Conservation (phyloP, 73 alveolate genomes). For the Uronychia setigera region DNA sequence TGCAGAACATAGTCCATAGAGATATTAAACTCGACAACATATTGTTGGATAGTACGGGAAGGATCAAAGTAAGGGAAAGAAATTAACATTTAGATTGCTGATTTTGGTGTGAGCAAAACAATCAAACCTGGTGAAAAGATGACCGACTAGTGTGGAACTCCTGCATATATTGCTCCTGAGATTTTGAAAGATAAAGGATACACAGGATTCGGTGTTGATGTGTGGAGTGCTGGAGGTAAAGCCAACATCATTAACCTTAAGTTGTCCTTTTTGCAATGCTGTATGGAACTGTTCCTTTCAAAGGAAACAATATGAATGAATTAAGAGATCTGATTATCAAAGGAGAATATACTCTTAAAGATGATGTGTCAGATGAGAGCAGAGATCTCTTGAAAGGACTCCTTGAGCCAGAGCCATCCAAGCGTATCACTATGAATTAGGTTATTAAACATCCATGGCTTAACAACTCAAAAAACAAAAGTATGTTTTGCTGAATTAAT, state of each 20-base stretch:
- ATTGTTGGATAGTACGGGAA: slow-evolving; percentile 62
- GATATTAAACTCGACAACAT: slow-evolving; percentile 82
- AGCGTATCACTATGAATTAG: slow-evolving; percentile 70
- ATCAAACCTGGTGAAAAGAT: slow-evolving; percentile 61
- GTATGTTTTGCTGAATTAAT: slow-evolving; percentile 4
- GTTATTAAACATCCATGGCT: slow-evolving; percentile 88
- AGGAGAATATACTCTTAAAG: slow-evolving; percentile 71
- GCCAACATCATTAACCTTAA: background rate
- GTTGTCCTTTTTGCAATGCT: slow-evolving; percentile 70
- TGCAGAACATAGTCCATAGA: slow-evolving; percentile 74
- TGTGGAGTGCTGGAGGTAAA: background rate
- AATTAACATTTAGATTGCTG: slow-evolving; percentile 51
- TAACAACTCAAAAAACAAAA: slow-evolving; percentile 14
- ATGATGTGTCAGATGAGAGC: slow-evolving; percentile 76
- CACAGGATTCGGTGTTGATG: background rate
- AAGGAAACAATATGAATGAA: slow-evolving; percentile 91
- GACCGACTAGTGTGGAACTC: slow-evolving; percentile 69
- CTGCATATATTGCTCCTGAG: slow-evolving; percentile 59
- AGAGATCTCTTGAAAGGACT: slow-evolving; percentile 72
- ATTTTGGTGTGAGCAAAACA: slow-evolving; percentile 74
- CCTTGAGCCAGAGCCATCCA: slow-evolving; percentile 72
- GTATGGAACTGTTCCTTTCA: slow-evolving; percentile 82
- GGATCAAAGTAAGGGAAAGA: background rate
- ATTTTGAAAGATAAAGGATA: slow-evolving; percentile 27
- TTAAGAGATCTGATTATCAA: slow-evolving; percentile 74